These are phyloP conservation scores for Teratosphaeria zuluensis DNA, from an alignment of 2,329 filamentous ascomycete genomes.

Conservation along the genomic window DNA sequence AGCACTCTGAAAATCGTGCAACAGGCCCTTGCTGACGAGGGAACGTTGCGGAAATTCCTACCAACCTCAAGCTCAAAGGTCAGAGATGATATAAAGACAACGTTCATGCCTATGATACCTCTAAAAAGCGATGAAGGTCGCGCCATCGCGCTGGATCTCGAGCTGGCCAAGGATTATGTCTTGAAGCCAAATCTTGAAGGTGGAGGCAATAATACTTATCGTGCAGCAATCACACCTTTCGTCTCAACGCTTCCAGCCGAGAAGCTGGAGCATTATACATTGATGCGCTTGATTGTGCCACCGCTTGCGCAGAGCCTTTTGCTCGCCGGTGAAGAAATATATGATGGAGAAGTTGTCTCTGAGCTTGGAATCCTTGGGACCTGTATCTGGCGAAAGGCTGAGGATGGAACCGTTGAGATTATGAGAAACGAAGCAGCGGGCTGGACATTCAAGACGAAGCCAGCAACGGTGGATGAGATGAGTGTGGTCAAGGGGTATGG, in stretches of 20 bases:
- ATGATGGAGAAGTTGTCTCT: slow-evolving; percentile 31
- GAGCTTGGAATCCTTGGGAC: slow-evolving; percentile 35
- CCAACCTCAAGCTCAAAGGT: slow-evolving; percentile 9
- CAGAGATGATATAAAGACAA: slow-evolving; percentile 17
- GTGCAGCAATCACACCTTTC: slow-evolving; percentile 28
- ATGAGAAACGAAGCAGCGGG: slow-evolving; percentile 27
- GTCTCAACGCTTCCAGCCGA: slow-evolving; percentile 18
- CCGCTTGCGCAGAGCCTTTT: slow-evolving; percentile 9
- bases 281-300: slow-evolving; percentile 34
- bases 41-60: slow-evolving; percentile 27
- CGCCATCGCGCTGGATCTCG: slow-evolving; percentile 15
- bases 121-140: slow-evolving; percentile 26
- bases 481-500: slow-evolving; percentile 40
- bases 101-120: slow-evolving; percentile 30
- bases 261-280: slow-evolving; percentile 27
- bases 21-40: slow-evolving; percentile 28
- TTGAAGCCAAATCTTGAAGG: slow-evolving; percentile 38
- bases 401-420: slow-evolving; percentile 14
- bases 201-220: slow-evolving; percentile 35
- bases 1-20: slow-evolving; percentile 37
- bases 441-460: slow-evolving; percentile 39
- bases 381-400: slow-evolving; percentile 27
- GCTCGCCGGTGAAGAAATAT: slow-evolving; percentile 4
- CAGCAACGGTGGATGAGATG: slow-evolving; percentile 33
- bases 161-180: slow-evolving; percentile 23